Percentiles rank a stretch among this genome's conserved stretches.
Evolutionary conservation across 495 filamentous ascomycete species (phyloP).

Genomic region (Aspergillus egyptiacus): DNA sequence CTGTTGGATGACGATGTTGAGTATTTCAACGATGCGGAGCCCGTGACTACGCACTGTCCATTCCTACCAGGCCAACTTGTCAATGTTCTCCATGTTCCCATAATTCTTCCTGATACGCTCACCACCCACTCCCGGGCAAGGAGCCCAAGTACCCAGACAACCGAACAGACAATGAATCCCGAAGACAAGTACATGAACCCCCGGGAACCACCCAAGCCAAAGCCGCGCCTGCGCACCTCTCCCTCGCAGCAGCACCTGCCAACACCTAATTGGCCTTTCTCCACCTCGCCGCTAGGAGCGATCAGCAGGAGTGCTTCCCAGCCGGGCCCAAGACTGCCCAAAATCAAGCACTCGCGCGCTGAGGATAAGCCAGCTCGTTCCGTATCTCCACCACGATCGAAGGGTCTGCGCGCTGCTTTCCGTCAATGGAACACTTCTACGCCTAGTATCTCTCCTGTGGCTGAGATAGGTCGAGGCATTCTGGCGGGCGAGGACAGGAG

Average conservation of each 20-base stretch:
- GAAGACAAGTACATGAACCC: conserved; percentile 68
- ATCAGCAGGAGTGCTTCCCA: conserved; percentile 33
- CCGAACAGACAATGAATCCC: conserved; percentile 69
- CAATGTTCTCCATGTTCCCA: conserved; percentile 75
- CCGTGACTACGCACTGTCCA: conserved; percentile 73
- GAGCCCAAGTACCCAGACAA: conserved; percentile 33
- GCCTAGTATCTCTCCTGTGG: conserved; percentile 15
- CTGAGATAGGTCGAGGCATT: conserved; percentile 1
- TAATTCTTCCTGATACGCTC: conserved; percentile 51
- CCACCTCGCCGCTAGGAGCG: conserved; percentile 22
- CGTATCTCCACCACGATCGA: conserved; percentile 36
- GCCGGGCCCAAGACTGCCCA: conserved; percentile 28
- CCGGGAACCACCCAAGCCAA: conserved; percentile 52
- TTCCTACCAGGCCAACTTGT: conserved; percentile 79
- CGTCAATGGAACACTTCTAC: conserved; percentile 27
- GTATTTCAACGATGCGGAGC: conserved; percentile 61
- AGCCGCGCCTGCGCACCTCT: conserved; percentile 51
- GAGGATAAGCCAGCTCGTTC: conserved; percentile 33
- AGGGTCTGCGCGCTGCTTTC: conserved; percentile 33
- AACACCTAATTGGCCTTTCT: conserved; percentile 22
- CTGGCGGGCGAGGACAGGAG: background rate
- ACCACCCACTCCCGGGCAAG: conserved; percentile 31
- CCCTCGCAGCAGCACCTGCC: conserved; percentile 42
- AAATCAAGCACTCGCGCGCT: conserved; percentile 8
- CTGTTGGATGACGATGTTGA: conserved; percentile 70